Percentiles rank a stretch among this genome's conserved stretches.
Conservation (phyloP, 495 filamentous ascomycete species). For the Hypomontagnella submonticulosa region DNA sequence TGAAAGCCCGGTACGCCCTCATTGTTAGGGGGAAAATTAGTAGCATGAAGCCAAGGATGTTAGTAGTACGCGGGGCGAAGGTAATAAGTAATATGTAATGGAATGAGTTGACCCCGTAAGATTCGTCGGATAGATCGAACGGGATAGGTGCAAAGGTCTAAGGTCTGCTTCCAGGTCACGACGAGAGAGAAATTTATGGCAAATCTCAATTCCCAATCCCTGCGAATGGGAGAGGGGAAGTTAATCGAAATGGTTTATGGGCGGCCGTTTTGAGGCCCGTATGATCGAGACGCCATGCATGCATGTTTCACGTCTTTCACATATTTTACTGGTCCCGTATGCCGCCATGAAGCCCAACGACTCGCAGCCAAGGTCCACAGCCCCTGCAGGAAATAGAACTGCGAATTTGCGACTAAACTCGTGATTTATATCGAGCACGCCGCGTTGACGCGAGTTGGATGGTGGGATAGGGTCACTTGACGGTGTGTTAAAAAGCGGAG, state of each 20-base stretch:
- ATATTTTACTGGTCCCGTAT: slow-evolving; percentile 25
- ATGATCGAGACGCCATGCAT: slow-evolving; percentile 41
- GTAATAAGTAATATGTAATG: no score
- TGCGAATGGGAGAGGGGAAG: background rate
- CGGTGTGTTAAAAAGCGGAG: slow-evolving; percentile 31
- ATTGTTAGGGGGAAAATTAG: background rate
- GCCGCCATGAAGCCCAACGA: slow-evolving; percentile 19
- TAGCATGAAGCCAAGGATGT: no score
- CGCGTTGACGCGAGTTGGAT: slow-evolving; percentile 19
- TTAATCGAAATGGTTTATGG: background rate
- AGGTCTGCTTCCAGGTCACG: no score
- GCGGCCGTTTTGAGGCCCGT: slow-evolving; percentile 27
- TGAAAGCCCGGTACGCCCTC: background rate
- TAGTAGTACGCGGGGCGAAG: no score
- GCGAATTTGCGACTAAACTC: background rate
- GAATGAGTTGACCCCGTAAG: no score
- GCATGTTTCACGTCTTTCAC: slow-evolving; percentile 40
- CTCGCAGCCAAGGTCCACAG: slow-evolving; percentile 24
- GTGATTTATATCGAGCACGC: slow-evolving; percentile 10
- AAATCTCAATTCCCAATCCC: no score
- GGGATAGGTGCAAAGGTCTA: no score
- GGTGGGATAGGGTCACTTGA: slow-evolving; percentile 38
- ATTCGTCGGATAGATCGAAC: no score
- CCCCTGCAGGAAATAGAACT: slow-evolving; percentile 2
- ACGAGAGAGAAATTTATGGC: no score